Evolutionary conservation across 306 rosid genomes (phyloP).

Genomic region (Prunus mongolica): DNA sequence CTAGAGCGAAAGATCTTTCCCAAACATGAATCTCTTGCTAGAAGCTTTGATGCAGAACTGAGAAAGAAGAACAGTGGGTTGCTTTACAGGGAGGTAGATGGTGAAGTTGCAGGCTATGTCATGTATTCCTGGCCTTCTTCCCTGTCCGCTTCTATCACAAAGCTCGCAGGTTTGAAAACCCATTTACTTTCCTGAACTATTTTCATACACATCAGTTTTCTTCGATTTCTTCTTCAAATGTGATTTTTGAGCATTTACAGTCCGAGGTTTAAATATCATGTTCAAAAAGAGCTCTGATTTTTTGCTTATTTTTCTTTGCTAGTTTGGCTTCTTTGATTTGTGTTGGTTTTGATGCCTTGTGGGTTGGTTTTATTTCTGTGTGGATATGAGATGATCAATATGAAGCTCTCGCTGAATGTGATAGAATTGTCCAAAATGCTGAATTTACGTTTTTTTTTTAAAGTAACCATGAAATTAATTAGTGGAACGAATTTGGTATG

Average conservation of each 20-base stretch:
- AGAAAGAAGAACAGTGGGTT: slow-evolving; percentile 65
- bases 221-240: background rate
- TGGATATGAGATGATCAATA: too few relatives aligned
- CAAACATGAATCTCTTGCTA: slow-evolving; percentile 78
- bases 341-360: background rate
- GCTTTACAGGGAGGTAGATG: slow-evolving; percentile 53
- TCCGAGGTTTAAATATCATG: background rate
- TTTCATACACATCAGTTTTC: background rate
- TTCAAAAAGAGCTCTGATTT: background rate
- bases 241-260: background rate
- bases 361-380: too few relatives aligned
- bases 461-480: background rate
- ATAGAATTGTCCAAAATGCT: background rate
- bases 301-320: background rate
- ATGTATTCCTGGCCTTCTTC: slow-evolving; percentile 93
- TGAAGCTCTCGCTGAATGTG: too few relatives aligned
- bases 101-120: slow-evolving; percentile 63
- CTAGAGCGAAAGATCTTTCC: slow-evolving; percentile 75
- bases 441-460: too few relatives aligned
- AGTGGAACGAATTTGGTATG: background rate
- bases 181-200: background rate
- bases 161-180: slow-evolving; percentile 71
- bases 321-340: background rate
- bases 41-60: slow-evolving; percentile 64
- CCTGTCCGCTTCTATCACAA: slow-evolving; percentile 64